phyloP scores from a whole-genome alignment of 106 monocot species.

The Gastrodia elata region DNA sequence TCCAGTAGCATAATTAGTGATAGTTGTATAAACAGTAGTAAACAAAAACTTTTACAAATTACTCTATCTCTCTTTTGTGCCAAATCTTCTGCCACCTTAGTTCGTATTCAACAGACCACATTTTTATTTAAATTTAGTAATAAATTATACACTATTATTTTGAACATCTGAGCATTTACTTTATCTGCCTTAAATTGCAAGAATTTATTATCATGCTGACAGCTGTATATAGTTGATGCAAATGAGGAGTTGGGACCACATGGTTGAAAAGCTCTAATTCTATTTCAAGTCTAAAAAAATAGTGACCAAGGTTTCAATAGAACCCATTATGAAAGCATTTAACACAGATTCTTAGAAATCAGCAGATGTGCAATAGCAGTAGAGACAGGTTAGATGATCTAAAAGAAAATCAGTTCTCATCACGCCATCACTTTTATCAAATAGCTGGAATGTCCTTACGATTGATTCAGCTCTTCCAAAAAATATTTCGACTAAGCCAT shows the following conservation, averaged over 20 bases:
- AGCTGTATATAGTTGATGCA: background rate
- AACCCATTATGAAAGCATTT: background rate
- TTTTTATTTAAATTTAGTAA: background rate
- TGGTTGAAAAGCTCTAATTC: background rate
- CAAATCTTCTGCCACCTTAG: background rate
- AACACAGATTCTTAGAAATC: background rate
- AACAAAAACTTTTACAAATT: background rate
- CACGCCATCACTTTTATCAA: too few relatives aligned
- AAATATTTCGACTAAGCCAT: too few relatives aligned
- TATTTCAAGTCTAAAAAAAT: background rate
- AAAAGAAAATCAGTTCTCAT: too few relatives aligned
- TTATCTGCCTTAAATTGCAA: background rate
- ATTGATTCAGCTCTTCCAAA: too few relatives aligned
- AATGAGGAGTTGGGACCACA: too few relatives aligned
- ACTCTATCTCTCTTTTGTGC: background rate
- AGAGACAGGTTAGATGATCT: background rate
- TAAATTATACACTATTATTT: background rate
- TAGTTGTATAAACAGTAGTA: background rate
- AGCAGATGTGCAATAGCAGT: background rate
- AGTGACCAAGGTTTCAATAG: background rate
- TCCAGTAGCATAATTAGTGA: background rate
- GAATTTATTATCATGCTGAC: background rate
- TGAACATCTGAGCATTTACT: background rate
- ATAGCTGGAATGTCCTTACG: too few relatives aligned
- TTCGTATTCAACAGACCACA: background rate